Conservation (phyloP, 2,329 filamentous ascomycete genomes). For the Aspergillus sp. region DNA sequence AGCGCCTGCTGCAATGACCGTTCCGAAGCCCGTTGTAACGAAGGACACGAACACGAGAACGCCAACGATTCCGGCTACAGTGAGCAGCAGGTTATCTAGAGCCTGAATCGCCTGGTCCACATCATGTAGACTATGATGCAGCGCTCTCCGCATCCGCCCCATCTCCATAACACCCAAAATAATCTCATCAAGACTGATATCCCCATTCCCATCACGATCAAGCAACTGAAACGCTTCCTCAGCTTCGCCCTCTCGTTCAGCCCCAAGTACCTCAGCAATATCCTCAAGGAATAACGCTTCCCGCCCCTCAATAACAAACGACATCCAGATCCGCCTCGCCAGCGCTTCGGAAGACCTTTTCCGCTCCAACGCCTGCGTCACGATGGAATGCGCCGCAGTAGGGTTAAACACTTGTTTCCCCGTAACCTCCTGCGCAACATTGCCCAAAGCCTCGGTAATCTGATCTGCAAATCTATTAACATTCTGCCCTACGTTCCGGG, state of each 20-base stretch:
- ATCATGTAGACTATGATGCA: slow-evolving; percentile 91
- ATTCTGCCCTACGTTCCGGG: slow-evolving; percentile 64
- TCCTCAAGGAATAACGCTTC: slow-evolving; percentile 75
- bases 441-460: slow-evolving; percentile 85
- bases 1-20: slow-evolving; percentile 80
- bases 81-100: slow-evolving; percentile 76
- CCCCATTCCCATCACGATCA: slow-evolving; percentile 83
- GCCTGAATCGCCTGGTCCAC: slow-evolving; percentile 91
- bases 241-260: slow-evolving; percentile 65
- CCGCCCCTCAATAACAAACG: slow-evolving; percentile 84
- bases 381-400: slow-evolving; percentile 80
- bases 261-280: slow-evolving; percentile 77
- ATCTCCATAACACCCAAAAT: slow-evolving; percentile 78
- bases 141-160: slow-evolving; percentile 77
- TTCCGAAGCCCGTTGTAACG: slow-evolving; percentile 77
- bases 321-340: slow-evolving; percentile 95
- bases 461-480: slow-evolving; percentile 84
- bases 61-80: slow-evolving; percentile 71
- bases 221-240: slow-evolving; percentile 76
- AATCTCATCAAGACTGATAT: slow-evolving; percentile 95
- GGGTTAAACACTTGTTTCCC: slow-evolving; percentile 94
- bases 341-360: slow-evolving; percentile 79
- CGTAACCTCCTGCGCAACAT: slow-evolving; percentile 88
- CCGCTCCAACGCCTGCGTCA: slow-evolving; percentile 83
- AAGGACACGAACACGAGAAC: slow-evolving; percentile 87